Evolutionary conservation across 176 grass and related monocot genomes (phyloP), one percentile per base, ranked within the genome.

Genomic region (Triticum turgidum): DNA sequence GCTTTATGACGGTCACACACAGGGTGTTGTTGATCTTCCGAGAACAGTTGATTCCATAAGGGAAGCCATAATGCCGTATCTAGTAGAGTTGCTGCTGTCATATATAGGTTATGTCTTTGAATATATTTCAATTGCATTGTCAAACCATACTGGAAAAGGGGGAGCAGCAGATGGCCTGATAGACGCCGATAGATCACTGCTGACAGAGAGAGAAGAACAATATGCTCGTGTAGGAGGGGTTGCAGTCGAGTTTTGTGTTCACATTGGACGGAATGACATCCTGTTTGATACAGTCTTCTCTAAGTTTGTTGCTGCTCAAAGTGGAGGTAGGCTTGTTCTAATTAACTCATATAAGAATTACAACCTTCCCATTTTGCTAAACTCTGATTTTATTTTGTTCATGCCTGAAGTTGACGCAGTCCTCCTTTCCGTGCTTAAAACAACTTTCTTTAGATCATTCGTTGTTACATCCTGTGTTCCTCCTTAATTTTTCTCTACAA

Each of bases 221-320:
- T 98, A 95, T 86, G 96, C 91, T 33, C 96, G 91, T 87, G 96
- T 98, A 52, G 93, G 96, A 72, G 96, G 96, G 62, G 93, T 98
- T 84, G 93, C 96, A 81, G 96, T 98, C 6, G 96, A 98, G 77
- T 98, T 86, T 84, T 98, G 96, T 75, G 88, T 98, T 84, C 96
- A 95, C 68, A 95, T 98, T 81, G 88, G 85, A 34, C 89, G 93
- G 47, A 89, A 87, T 1, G 93, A 98, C 86, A 95, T 98, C 84
- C 88, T 98, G 66, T 98, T 98, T 8, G 91, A 98, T 58, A 98
- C 79, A 12, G 93, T 98, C 59, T 98, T 98, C 71, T 94, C 93
- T 47, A 95, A 93, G 91, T 98, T 98, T 87, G 90, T 85, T 89
- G 88, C 86, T 89, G 96, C 91, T 86, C 79, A 94, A 39, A 94